Evolutionary conservation across 208 protist species (phyloP).

Genomic region (Phytomonas francai): DNA sequence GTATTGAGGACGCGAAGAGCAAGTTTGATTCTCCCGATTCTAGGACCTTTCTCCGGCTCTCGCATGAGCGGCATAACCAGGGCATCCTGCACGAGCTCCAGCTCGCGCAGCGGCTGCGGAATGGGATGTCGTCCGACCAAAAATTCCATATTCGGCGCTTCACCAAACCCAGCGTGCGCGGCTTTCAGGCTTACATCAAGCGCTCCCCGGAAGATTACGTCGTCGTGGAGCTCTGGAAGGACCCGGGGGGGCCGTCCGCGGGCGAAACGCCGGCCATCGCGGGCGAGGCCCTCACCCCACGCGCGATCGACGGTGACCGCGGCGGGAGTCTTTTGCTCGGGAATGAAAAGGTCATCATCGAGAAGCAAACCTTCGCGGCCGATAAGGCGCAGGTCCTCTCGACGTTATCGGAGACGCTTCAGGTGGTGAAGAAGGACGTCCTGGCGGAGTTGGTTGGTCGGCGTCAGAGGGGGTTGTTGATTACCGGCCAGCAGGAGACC

Average conservation of each 20-base stretch:
- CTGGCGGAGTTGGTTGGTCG: slow-evolving; percentile 36
- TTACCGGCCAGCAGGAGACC: slow-evolving; percentile 37
- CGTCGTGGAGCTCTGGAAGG: slow-evolving; percentile 62
- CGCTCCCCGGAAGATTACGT: slow-evolving; percentile 58
- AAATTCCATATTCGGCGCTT: slow-evolving; percentile 75
- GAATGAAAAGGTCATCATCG: neutral
- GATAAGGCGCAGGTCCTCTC: slow-evolving; percentile 36
- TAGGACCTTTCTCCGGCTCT: slow-evolving; percentile 49
- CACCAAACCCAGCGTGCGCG: slow-evolving; percentile 62
- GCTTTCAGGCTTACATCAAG: slow-evolving; percentile 82
- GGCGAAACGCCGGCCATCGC: neutral
- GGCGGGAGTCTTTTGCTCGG: no score
- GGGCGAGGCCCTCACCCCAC: neutral
- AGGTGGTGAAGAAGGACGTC: slow-evolving; percentile 45
- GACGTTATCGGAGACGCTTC: slow-evolving; percentile 37
- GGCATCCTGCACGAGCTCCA: slow-evolving; percentile 79
- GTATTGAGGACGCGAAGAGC: slow-evolving; percentile 81
- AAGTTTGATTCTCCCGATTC: slow-evolving; percentile 78
- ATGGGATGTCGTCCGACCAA: slow-evolving; percentile 49
- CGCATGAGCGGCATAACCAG: slow-evolving; percentile 77
- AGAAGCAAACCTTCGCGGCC: slow-evolving; percentile 25
- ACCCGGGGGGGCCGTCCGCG: neutral
- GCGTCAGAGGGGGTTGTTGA: slow-evolving; percentile 39
- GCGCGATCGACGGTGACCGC: neutral
- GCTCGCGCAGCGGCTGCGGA: slow-evolving; percentile 57